Conservation (phyloP, 371 early-diverging fungal species). For the Actinomortierella wolfii region DNA sequence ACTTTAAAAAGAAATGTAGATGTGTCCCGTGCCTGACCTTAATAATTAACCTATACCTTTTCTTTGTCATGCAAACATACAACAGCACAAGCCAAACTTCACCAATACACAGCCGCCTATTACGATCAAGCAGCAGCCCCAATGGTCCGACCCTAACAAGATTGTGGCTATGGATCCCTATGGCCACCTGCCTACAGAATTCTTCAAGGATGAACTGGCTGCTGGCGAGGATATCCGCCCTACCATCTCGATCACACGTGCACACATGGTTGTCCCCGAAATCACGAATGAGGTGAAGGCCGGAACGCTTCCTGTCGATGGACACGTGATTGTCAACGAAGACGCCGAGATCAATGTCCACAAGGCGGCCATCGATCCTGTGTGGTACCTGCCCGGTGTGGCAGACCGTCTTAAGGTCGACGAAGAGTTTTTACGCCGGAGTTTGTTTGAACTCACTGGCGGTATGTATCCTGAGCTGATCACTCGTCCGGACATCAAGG, state of each 20-base stretch:
- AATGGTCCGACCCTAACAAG: constrained; percentile 88
- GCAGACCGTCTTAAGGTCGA: constrained; percentile 89
- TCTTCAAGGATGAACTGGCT: constrained; percentile 67
- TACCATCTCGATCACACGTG: constrained; percentile 93
- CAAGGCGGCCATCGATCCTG: constrained; percentile 97
- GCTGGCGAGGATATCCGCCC: constrained; percentile 88
- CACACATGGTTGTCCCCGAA: constrained; percentile 94
- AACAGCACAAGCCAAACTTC: constrained; percentile 86
- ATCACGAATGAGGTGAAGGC: constrained; percentile 77
- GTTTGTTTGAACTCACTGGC: constrained; percentile 86
- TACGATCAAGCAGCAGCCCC: constrained; percentile 80
- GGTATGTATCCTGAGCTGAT: constrained; percentile 98
- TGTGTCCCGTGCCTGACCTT: too few relatives aligned
- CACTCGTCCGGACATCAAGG: constrained; percentile 92
- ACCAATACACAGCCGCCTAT: constrained; percentile 88
- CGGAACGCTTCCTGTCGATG: constrained; percentile 76
- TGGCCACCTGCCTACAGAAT: constrained; percentile 79
- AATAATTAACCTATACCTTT: too few relatives aligned
- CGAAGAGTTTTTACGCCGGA: constrained; percentile 83
- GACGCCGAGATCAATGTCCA: constrained; percentile 87
- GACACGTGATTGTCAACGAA: constrained; percentile 79
- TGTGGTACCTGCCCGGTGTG: constrained; percentile 95
- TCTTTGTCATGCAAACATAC: too few relatives aligned
- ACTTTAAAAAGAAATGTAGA: too few relatives aligned
- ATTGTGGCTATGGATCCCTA: constrained; percentile 96